These are phyloP conservation scores for Aspergillus aculeatus DNA, from an alignment of 2,329 filamentous ascomycete species.

Conservation along the genomic window DNA sequence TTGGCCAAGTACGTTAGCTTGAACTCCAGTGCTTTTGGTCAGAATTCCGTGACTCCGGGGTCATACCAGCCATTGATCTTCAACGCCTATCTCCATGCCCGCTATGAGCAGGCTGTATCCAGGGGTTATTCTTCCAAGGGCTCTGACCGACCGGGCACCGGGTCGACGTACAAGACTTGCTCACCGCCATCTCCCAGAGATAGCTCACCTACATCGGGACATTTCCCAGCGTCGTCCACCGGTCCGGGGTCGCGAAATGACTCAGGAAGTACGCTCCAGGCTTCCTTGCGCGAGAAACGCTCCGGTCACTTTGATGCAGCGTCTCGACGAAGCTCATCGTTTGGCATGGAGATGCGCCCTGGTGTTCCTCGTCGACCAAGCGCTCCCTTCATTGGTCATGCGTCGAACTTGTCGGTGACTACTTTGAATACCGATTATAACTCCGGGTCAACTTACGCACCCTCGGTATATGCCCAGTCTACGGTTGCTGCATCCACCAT, in stretches of 20 bases:
- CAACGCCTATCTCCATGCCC: slow-evolving; percentile 84
- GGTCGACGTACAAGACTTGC: slow-evolving; percentile 53
- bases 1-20: slow-evolving; percentile 84
- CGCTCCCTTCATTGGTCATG: slow-evolving; percentile 69
- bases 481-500: slow-evolving; percentile 52
- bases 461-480: slow-evolving; percentile 51
- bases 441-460: slow-evolving; percentile 46
- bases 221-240: slow-evolving; percentile 72
- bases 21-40: slow-evolving; percentile 82
- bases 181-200: slow-evolving; percentile 58
- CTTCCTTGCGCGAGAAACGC: slow-evolving; percentile 86
- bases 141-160: slow-evolving; percentile 72
- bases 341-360: slow-evolving; percentile 71
- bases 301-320: slow-evolving; percentile 85
- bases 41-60: slow-evolving; percentile 56
- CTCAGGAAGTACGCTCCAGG: slow-evolving; percentile 82
- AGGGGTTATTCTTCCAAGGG: slow-evolving; percentile 43
- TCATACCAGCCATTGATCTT: slow-evolving; percentile 67
- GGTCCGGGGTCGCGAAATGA: slow-evolving; percentile 86
- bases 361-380: slow-evolving; percentile 58
- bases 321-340: slow-evolving; percentile 89
- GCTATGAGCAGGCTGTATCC: slow-evolving; percentile 57
- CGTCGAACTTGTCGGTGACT: slow-evolving; percentile 47
- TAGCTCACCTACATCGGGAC: slow-evolving; percentile 72
- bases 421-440: slow-evolving; percentile 43